These are phyloP conservation scores for Fusarium sp. DNA, from an alignment of 2,329 filamentous ascomycete species.

Conservation along the genomic window DNA sequence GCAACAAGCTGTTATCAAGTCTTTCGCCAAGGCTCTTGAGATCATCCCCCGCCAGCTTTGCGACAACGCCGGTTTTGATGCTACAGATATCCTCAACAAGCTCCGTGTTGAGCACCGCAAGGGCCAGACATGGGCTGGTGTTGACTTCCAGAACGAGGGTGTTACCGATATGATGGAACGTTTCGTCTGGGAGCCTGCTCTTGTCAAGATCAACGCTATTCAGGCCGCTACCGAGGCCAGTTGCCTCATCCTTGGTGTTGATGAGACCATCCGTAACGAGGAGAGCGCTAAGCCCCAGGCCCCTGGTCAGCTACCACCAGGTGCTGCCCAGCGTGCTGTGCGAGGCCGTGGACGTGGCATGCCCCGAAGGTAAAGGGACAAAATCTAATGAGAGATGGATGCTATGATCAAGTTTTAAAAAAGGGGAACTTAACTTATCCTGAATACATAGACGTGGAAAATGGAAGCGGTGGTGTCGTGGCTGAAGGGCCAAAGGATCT, in stretches of 20 bases:
- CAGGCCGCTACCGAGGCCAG: constrained; percentile 95
- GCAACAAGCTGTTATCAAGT: constrained; percentile 97
- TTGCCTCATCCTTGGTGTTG: constrained; percentile 94
- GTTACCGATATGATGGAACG: constrained; percentile 93
- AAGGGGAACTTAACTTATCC: constrained; percentile 28
- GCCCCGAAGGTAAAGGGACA: constrained; percentile 74
- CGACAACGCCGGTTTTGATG: constrained; percentile 98
- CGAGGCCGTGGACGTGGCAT: constrained; percentile 88
- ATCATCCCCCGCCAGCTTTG: constrained; percentile 96
- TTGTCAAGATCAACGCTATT: constrained; percentile 97
- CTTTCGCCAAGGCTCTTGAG: constrained; percentile 96
- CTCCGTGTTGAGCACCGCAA: constrained; percentile 96
- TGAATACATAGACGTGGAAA: constrained; percentile 39
- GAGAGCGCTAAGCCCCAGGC: constrained; percentile 88
- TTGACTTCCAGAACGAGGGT: constrained; percentile 93
- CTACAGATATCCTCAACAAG: constrained; percentile 96
- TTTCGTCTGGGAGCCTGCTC: constrained; percentile 97
- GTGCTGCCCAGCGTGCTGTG: constrained; percentile 89
- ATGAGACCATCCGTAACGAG: constrained; percentile 99
- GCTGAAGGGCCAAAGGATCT: constrained; percentile 50
- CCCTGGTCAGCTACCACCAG: constrained; percentile 80
- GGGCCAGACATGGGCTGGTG: constrained; percentile 92
- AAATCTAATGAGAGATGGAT: constrained; percentile 40
- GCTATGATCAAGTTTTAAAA: constrained; percentile 37
- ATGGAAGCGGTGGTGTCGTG: constrained; percentile 26